Evolutionary conservation across 73 alveolate species (phyloP), one percentile per base, ranked within the genome.

Genomic region (Paramecium pentaurelia): DNA sequence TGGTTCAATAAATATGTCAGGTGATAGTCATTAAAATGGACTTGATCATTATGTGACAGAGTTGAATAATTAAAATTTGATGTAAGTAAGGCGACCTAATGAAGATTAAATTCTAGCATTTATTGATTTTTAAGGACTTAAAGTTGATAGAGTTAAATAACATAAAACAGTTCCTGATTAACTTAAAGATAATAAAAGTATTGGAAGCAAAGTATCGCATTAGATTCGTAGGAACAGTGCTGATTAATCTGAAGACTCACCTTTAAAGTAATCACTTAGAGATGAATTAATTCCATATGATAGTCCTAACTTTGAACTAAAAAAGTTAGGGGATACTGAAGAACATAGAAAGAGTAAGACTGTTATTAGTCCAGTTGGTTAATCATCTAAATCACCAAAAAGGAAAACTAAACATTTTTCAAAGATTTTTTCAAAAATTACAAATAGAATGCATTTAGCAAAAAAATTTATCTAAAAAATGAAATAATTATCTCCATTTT

Each of bases 1-100:
- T 25, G 84, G 84, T 10, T 64, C 84, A 64, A 64, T 64, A 8
- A 64, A 64, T 64, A 64, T 64, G 1, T 64, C 84, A 32, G 70
- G 70, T 1, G 70, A 54, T 18, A 54, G 70, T 54, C 70, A 54
- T 54, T 54, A 54, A 54, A 54, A 54, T 75, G 88, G 58, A 11
- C 60, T 75, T 37, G 88, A 75, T 32, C 28, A 75, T 75, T 45
- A 75, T 75, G 58, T 75, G 58, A 75, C 58, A 12, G 68, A 75
- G 30, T 80, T 80, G 77, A 80, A 80, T 47, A 47, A 75, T 42
- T 75, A 47, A 45, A 42, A 80, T 80, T 10, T 45, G 27, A 80
- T 80, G 91, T 27, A 80, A 22, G 91, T 77, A 9, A 34, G 91
- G 7, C 49, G 91, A 18, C 91, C 91, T 14, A 80, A 80, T 47